Evolutionary conservation across 108 stramenopile species (phyloP), one percentile per base, ranked within the genome.

Genomic region (Fragilariopsis cylindrus): DNA sequence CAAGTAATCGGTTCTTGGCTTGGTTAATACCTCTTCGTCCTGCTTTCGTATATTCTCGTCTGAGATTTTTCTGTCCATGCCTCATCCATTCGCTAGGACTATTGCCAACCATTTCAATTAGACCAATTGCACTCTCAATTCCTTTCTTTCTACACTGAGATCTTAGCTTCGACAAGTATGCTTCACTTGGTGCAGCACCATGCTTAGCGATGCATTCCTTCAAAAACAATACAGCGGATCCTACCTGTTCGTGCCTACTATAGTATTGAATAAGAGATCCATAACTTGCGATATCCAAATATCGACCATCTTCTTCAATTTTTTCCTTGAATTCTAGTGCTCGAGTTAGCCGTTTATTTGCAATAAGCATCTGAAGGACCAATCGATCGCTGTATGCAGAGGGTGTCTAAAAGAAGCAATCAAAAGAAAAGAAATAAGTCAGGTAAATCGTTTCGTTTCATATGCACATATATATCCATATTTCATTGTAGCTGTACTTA

Each of bases 41-140:
- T 69, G 82, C 85, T 71, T 85, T 85, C 16, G 80, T 76, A 42
- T 72, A 76, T 16, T 84, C 89, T 41, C 82, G 85, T 69, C 89
- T 87, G 56, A 84, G 60, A 18, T 77, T 18, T 8, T 82, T 65
- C 55, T 90, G 85, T 21, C 92, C 90, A 48, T 85, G 84, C 48
- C 81, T 85, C 43, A 92, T 48, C 92, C 92, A 95, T 73, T 84
- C 84, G 4, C 86, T 75, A 39, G 89, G 94, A 76, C 93, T 92
- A 71, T 81, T 58, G 2, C 94, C 94, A 64, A 92, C 77, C 80
- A 95, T 70, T 13, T 76, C 70, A 12, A 81, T 72, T 40, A 94
- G 62, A 1, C 74, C 81, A 18, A 80, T 74, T 60, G 75, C 66
- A 47, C 69, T 47, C 11, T 90, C 71, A 21, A 87, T 79, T 0